Evolutionary conservation across 179 eudicot genomes (phyloP), one percentile per base, ranked within the genome.

Genomic region (Pouteria campechiana): DNA sequence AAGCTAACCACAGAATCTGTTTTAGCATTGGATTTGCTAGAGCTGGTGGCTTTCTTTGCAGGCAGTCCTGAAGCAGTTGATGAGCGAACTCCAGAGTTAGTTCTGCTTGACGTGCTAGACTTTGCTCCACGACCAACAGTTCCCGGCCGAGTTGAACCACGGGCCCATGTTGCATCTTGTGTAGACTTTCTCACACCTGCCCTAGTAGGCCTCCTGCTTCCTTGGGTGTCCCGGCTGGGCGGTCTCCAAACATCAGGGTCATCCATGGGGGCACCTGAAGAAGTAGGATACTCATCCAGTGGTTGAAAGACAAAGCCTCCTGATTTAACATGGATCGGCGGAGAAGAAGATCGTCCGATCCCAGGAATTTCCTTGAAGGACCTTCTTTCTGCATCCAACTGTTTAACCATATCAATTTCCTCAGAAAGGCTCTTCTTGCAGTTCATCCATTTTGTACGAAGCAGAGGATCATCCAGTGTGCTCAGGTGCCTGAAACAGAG

Each of bases 221-320:
- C 17, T n/a, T n/a, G n/a, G 24, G 68, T 59, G 41, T 90, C 98
- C 27, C 93, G 74, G 54, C 78, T 86, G 22, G 98, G 98, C 31
- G 95, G 98, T 62, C 98, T 81, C 98, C 98, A 90, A 49, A 71
- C 77, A 71, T 71, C 77, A 32, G 77, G 77, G 58, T 71, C 77
- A 42, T 71, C 77, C 59, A 67, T 54, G n/a, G 76, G 47, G 54
- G 50, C 75, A 57, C 78, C 64, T 24, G 98, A 85, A 28, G 98
- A 86, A 27, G 90, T 76, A 6, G 98, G 98, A 60, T 86, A 86
- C 60, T 90, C 98, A 40, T 90, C 96, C 62, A 81, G 53, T 13
- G 96, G 95, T 60, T 90, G 95, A 58, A 90, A 90, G 32, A 81
- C 84, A 79, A 81, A 90, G n/a, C n/a, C n/a, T 25, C 95, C 81